Conservation (phyloP, 2,329 filamentous ascomycete species). For the Corynespora cassiicola region DNA sequence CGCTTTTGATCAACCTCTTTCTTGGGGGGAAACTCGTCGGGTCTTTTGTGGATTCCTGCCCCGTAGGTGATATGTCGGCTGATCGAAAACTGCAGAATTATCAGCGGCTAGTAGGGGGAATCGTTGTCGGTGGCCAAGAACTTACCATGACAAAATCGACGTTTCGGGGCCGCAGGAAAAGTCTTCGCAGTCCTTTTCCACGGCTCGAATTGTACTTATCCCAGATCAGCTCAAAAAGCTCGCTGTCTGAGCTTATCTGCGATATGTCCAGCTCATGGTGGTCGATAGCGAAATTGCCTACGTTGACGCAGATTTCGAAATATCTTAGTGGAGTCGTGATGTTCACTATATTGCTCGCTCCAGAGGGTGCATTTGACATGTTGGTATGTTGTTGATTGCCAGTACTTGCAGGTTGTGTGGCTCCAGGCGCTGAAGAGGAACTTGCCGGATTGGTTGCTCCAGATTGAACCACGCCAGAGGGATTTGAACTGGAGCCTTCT, state of each 20-base stretch:
- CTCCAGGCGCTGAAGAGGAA: too few species aligned
- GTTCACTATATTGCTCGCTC: slow-evolving; percentile 4
- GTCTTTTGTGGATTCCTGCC: slow-evolving; percentile 10
- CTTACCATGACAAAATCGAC: slow-evolving; percentile 13
- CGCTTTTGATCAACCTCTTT: slow-evolving; percentile 13
- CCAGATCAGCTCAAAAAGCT: slow-evolving; percentile 11
- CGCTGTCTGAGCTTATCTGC: slow-evolving; percentile 4
- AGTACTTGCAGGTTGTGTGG: too few species aligned
- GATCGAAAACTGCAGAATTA: slow-evolving; percentile 6
- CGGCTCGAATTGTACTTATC: slow-evolving; percentile 8
- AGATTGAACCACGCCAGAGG: too few species aligned
- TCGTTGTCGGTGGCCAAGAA: background rate
- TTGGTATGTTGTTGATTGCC: too few species aligned
- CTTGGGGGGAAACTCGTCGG: slow-evolving; percentile 10
- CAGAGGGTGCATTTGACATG: too few species aligned
- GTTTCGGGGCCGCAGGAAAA: slow-evolving; percentile 8
- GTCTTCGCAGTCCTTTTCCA: slow-evolving; percentile 1
- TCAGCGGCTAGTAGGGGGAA: background rate
- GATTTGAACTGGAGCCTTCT: too few species aligned
- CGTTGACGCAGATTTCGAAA: slow-evolving; percentile 11
- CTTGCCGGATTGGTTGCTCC: too few species aligned
- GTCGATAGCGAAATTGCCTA: slow-evolving; percentile 8
- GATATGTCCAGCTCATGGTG: slow-evolving; percentile 14
- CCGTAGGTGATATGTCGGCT: slow-evolving; percentile 4
- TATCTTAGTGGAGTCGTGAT: slow-evolving; percentile 1